These are phyloP conservation scores for Aspergillus nomiae DNA, from an alignment of 2,329 filamentous ascomycete species.

Conservation along the genomic window DNA sequence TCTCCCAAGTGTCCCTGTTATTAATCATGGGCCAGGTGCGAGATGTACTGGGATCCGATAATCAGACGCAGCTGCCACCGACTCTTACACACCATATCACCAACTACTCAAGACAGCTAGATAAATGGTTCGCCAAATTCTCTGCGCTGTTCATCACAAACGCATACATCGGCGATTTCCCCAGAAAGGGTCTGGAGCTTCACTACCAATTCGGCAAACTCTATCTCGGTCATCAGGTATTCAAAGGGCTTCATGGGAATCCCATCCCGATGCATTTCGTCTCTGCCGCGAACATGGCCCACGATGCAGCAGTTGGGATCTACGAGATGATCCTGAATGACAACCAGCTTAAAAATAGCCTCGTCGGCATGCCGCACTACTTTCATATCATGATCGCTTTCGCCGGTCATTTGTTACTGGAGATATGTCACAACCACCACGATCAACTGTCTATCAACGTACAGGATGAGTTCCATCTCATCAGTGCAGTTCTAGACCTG, in stretches of 20 bases:
- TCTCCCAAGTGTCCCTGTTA: slow-evolving; percentile 38
- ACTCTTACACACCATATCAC: slow-evolving; percentile 27
- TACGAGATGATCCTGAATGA: slow-evolving; percentile 43
- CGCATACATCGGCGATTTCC: slow-evolving; percentile 46
- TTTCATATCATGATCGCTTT: slow-evolving; percentile 49
- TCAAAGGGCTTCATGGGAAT: slow-evolving; percentile 45
- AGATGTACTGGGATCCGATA: slow-evolving; percentile 36
- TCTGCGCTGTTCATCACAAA: slow-evolving; percentile 26
- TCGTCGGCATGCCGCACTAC: slow-evolving; percentile 46
- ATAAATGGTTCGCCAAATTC: slow-evolving; percentile 33
- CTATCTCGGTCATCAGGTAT: slow-evolving; percentile 51
- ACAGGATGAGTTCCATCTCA: slow-evolving; percentile 17
- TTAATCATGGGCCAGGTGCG: slow-evolving; percentile 41
- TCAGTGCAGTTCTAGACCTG: slow-evolving; percentile 17
- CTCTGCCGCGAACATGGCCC: slow-evolving; percentile 28
- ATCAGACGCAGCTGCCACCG: slow-evolving; percentile 29
- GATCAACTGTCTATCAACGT: slow-evolving; percentile 36
- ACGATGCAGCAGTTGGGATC: slow-evolving; percentile 39
- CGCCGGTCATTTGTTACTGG: slow-evolving; percentile 43
- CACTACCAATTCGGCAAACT: slow-evolving; percentile 54
- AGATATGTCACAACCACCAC: slow-evolving; percentile 41
- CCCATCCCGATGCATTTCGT: slow-evolving; percentile 37
- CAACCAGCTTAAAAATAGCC: slow-evolving; percentile 36
- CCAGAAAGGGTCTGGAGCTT: slow-evolving; percentile 48
- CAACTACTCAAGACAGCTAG: slow-evolving; percentile 31